Evolutionary conservation across 2,329 filamentous ascomycete species (phyloP).

Genomic region (Ceratocystis huliohia): DNA sequence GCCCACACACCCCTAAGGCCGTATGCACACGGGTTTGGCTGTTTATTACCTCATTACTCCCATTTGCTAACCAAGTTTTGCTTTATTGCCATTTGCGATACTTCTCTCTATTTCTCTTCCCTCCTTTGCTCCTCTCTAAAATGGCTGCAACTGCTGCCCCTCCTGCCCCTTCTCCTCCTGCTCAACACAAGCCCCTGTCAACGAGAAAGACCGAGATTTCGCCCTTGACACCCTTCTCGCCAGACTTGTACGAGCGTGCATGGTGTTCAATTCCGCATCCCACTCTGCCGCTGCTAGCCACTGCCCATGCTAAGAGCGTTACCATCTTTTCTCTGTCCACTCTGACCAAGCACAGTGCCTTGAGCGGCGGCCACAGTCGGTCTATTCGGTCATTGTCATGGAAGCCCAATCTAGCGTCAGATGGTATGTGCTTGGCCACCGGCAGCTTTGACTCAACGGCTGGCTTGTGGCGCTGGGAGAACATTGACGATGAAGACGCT

Average conservation of each 20-base stretch:
- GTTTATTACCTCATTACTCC: background rate
- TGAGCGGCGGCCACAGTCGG: constrained; percentile 80
- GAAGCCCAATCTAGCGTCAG: constrained; percentile 57
- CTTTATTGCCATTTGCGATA: background rate
- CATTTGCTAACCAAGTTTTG: background rate
- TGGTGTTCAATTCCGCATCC: constrained; percentile 84
- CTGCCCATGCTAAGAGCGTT: constrained; percentile 73
- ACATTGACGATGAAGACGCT: constrained; percentile 19
- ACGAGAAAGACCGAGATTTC: constrained; percentile 27
- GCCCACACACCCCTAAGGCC: background rate
- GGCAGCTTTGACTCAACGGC: constrained; percentile 90
- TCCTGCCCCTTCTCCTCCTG: background rate
- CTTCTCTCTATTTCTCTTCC: background rate
- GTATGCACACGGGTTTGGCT: background rate
- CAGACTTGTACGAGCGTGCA: constrained; percentile 55
- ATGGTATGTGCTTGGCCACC: constrained; percentile 69
- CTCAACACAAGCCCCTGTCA: constrained; percentile 4
- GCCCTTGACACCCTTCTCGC: constrained; percentile 40
- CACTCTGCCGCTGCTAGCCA: constrained; percentile 74
- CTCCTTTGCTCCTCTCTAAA: background rate
- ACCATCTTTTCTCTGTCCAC: constrained; percentile 79
- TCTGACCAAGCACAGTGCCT: constrained; percentile 63
- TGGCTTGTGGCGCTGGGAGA: constrained; percentile 62
- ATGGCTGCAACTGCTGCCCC: constrained; percentile 10
- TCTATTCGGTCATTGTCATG: constrained; percentile 77